phyloP scores from a whole-genome alignment of 371 early-diverging fungal species.

The Mucor plumbeus region DNA sequence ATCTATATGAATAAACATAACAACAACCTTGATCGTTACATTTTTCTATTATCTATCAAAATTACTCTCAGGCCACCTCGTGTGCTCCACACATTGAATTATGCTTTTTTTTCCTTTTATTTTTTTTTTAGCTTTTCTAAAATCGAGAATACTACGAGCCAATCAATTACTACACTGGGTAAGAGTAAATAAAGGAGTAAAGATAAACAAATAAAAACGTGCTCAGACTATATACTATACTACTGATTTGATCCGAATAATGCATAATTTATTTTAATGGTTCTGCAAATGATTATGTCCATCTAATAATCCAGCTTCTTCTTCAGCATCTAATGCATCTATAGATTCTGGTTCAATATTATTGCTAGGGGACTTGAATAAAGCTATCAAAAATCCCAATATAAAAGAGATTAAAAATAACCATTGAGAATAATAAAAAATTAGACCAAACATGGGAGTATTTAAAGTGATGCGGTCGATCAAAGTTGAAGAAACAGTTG shows the following conservation, averaged over 20 bases:
- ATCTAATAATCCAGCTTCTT: conserved; percentile 31
- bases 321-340: conserved; percentile 20
- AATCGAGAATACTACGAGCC: not conserved
- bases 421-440: conserved; percentile 62
- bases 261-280: conserved; percentile 9
- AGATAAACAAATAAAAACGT: conserved; percentile 8
- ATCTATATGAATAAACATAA: not conserved
- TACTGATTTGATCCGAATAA: conserved; percentile 5
- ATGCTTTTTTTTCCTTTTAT: conserved; percentile 1
- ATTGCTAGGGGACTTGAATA: conserved; percentile 26
- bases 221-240: conserved; percentile 8
- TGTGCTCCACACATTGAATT: conserved; percentile 19
- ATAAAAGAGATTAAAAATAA: conserved; percentile 52
- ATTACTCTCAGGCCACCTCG: conserved; percentile 19
- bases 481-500: conserved; percentile 59
- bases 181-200: conserved; percentile 3
- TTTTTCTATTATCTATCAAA: not conserved
- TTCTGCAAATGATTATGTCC: conserved; percentile 4
- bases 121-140: not conserved
- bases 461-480: conserved; percentile 55
- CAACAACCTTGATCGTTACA: conserved; percentile 6
- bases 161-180: not conserved
- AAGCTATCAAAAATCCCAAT: conserved; percentile 35
- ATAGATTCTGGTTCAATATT: conserved; percentile 21
- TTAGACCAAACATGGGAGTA: conserved; percentile 58